Percentiles rank a stretch among this genome's conserved stretches.
Conservation (phyloP, 306 rosid species). For the Phaseolus lunatus region DNA sequence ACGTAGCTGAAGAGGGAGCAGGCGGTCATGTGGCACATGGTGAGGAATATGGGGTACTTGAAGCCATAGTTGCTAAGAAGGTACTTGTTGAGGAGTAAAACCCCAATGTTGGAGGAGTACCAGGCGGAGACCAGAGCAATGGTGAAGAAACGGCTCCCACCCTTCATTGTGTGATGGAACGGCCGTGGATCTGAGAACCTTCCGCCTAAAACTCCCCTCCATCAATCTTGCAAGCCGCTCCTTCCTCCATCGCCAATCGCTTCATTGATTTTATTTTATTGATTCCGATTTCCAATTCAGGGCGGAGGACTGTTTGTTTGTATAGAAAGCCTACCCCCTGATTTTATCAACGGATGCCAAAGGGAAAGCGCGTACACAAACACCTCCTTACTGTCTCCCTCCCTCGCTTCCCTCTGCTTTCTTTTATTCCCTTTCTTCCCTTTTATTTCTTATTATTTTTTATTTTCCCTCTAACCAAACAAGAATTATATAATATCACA, state of each 20-base stretch:
- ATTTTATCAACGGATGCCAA: constrained; percentile 3
- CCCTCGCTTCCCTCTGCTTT: constrained; percentile 9
- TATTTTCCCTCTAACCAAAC: neutral
- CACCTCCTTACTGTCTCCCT: neutral
- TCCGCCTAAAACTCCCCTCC: neutral
- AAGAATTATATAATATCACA: neutral
- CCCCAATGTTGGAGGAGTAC: constrained; percentile 99
- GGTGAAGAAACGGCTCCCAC: constrained; percentile 80
- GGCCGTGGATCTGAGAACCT: constrained; percentile 47
- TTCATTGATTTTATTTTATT: too few species aligned
- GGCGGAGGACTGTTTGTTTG: neutral
- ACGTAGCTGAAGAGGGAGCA: constrained; percentile 90
- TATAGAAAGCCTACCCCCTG: too few species aligned
- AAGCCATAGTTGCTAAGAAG: constrained; percentile 93
- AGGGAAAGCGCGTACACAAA: constrained; percentile 51
- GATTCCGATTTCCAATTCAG: neutral
- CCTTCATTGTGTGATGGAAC: constrained; percentile 55
- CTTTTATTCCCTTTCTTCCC: neutral
- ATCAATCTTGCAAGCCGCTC: constrained; percentile 62
- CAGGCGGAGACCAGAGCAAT: constrained; percentile 79
- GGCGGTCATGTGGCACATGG: constrained; percentile 99
- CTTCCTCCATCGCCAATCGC: constrained; percentile 32
- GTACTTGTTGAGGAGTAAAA: constrained; percentile 86
- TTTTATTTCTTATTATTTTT: neutral
- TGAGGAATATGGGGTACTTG: constrained; percentile 97